These are phyloP conservation scores for Fusarium newnesense DNA, from an alignment of 2,329 filamentous ascomycete genomes.

Conservation along the genomic window DNA sequence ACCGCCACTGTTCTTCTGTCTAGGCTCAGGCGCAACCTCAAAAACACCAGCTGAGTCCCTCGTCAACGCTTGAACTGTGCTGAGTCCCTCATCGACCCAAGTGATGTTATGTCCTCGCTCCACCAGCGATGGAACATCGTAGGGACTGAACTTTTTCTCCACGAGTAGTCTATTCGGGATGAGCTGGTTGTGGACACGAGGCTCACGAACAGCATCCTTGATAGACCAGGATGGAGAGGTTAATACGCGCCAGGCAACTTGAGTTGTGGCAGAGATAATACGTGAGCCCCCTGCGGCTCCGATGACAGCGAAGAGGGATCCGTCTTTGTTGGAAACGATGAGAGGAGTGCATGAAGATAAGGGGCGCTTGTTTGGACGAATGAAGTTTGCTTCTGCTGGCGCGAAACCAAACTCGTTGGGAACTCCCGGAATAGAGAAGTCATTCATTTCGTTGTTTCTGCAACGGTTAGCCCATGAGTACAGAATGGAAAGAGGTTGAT, in stretches of 20 bases:
- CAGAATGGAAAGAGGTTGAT: slow-evolving; percentile 46
- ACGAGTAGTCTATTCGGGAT: slow-evolving; percentile 75
- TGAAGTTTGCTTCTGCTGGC: slow-evolving; percentile 82
- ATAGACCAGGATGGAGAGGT: slow-evolving; percentile 68
- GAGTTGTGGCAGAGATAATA: slow-evolving; percentile 84
- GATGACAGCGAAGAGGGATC: slow-evolving; percentile 73
- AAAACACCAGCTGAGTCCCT: slow-evolving; percentile 73
- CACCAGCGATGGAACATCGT: slow-evolving; percentile 69
- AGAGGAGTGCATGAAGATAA: slow-evolving; percentile 84
- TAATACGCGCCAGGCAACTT: slow-evolving; percentile 77
- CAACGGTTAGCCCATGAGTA: background rate
- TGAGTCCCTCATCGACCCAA: slow-evolving; percentile 71
- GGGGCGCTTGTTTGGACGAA: slow-evolving; percentile 82
- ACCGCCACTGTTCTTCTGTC: slow-evolving; percentile 77
- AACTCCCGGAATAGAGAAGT: slow-evolving; percentile 85
- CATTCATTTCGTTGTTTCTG: slow-evolving; percentile 74
- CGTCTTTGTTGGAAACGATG: slow-evolving; percentile 73
- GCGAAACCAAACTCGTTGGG: slow-evolving; percentile 87
- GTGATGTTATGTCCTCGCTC: slow-evolving; percentile 76
- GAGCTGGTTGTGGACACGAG: slow-evolving; percentile 84
- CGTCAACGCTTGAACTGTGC: slow-evolving; percentile 72
- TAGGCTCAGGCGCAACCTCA: slow-evolving; percentile 80
- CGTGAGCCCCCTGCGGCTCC: slow-evolving; percentile 84
- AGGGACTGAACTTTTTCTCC: slow-evolving; percentile 75
- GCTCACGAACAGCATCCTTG: slow-evolving; percentile 69